These are phyloP conservation scores for Thalassiosira livingstoniorum DNA, from an alignment of 352 stramenopile species.

Conservation along the genomic window DNA sequence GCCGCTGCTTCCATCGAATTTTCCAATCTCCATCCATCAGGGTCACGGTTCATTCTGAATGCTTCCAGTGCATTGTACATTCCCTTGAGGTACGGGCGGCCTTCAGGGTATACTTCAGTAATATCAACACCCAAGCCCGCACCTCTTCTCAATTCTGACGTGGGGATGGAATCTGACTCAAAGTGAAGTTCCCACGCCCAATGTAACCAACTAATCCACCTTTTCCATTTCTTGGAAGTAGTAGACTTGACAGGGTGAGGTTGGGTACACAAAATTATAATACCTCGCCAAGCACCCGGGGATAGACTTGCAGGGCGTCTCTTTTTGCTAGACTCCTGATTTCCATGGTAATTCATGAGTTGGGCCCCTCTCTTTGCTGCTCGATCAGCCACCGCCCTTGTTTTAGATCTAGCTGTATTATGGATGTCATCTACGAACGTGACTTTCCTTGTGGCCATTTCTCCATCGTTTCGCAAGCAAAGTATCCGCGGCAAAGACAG, in stretches of 20 bases:
- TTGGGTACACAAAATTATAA: conserved; percentile 25
- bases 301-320: conserved; percentile 20
- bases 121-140: conserved; percentile 31
- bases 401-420: background rate
- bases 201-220: too few species aligned
- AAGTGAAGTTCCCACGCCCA: too few species aligned
- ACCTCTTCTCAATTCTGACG: conserved; percentile 25
- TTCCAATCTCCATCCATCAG: conserved; percentile 7
- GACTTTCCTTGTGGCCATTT: conserved; percentile 28
- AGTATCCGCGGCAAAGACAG: conserved; percentile 34
- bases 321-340: conserved; percentile 37
- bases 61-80: conserved; percentile 24
- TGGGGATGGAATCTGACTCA: conserved; percentile 6
- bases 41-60: background rate
- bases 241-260: conserved; percentile 45
- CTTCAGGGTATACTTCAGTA: conserved; percentile 15
- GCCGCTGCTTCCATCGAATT: background rate
- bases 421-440: conserved; percentile 51
- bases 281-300: conserved; percentile 49
- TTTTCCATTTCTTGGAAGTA: conserved; percentile 46
- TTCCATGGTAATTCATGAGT: conserved; percentile 42
- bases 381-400: background rate
- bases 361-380: conserved; percentile 11
- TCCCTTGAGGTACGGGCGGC: conserved; percentile 5
- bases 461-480: conserved; percentile 31